Evolutionary conservation across 129 eudicot genomes (phyloP).

Genomic region (Pulicaria dysenterica): DNA sequence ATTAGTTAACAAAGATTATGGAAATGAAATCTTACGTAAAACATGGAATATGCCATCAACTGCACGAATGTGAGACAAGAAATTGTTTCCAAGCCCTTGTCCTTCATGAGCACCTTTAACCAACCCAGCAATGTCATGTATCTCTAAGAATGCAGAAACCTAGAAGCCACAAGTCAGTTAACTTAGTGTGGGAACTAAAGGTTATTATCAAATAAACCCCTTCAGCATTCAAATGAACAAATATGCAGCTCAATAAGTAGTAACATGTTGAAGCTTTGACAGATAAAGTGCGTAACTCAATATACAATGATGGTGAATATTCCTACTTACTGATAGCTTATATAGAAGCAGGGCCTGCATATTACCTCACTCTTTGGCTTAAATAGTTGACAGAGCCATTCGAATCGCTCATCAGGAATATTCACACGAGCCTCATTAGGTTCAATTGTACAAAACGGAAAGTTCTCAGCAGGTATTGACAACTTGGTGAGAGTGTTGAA

Average conservation of each 20-base stretch:
- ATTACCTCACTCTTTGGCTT: slow-evolving; percentile 97
- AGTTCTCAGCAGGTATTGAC: slow-evolving; percentile 98
- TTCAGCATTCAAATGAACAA: slow-evolving; percentile 13
- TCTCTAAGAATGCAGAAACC: slow-evolving; percentile 96
- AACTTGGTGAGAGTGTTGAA: slow-evolving; percentile 94
- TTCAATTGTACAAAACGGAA: slow-evolving; percentile 96
- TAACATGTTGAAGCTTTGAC: background rate
- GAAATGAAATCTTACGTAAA: slow-evolving; percentile 66
- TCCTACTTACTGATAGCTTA: background rate
- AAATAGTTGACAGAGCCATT: slow-evolving; percentile 88
- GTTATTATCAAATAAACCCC: background rate
- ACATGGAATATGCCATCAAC: slow-evolving; percentile 99
- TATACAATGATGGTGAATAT: background rate
- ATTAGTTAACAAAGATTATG: background rate
- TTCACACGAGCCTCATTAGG: slow-evolving; percentile 99
- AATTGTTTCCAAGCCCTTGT: slow-evolving; percentile 97
- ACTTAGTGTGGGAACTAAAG: background rate
- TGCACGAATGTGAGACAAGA: slow-evolving; percentile 98
- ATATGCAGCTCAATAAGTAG: background rate
- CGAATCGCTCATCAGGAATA: slow-evolving; percentile 94
- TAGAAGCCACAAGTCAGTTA: slow-evolving; percentile 16
- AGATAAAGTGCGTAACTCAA: background rate
- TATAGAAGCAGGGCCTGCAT: slow-evolving; percentile 3
- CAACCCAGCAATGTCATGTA: slow-evolving; percentile 99
- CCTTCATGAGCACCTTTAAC: slow-evolving; percentile 99